phyloP scores from a whole-genome alignment of 2,329 filamentous ascomycete genomes.

The Pseudomassariella vexata region DNA sequence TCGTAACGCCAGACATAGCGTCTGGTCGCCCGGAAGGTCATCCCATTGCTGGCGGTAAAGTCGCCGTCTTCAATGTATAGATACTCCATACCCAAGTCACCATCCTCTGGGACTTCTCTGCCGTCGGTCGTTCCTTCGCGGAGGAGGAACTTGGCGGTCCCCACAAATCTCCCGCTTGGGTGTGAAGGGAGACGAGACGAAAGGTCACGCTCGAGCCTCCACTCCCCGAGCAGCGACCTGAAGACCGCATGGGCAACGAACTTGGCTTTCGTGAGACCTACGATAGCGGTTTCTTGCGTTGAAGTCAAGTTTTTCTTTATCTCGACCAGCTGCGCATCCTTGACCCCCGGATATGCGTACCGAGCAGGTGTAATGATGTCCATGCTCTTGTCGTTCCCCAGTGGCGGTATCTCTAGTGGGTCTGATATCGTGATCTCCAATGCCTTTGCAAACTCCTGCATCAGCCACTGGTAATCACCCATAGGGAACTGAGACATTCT shows the following conservation, averaged over 20 bases:
- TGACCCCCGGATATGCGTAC: slow-evolving; percentile 36
- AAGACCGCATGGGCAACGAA: slow-evolving; percentile 66
- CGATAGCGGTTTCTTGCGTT: slow-evolving; percentile 35
- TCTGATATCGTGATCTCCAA: slow-evolving; percentile 43
- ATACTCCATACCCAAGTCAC: slow-evolving; percentile 49
- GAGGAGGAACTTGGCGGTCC: slow-evolving; percentile 60
- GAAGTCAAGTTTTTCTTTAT: slow-evolving; percentile 38
- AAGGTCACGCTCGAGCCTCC: slow-evolving; percentile 57
- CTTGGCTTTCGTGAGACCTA: slow-evolving; percentile 34
- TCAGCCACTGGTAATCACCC: slow-evolving; percentile 72
- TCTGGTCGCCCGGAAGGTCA: slow-evolving; percentile 54
- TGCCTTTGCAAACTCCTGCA: slow-evolving; percentile 62
- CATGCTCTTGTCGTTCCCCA: slow-evolving; percentile 38
- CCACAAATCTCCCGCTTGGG: slow-evolving; percentile 59
- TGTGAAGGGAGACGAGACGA: slow-evolving; percentile 48
- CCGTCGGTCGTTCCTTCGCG: slow-evolving; percentile 53
- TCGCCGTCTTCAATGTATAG: slow-evolving; percentile 64
- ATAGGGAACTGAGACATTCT: slow-evolving; percentile 70
- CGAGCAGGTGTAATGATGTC: slow-evolving; percentile 52
- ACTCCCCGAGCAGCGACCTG: slow-evolving; percentile 63
- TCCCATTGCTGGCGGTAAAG: slow-evolving; percentile 51
- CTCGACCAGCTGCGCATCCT: slow-evolving; percentile 30
- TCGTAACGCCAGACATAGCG: slow-evolving; percentile 71
- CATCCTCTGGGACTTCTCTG: slow-evolving; percentile 18
- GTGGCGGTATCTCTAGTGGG: slow-evolving; percentile 28